Evolutionary conservation across 371 early-diverging fungal species (phyloP).

Genomic region (Apophysomyces sp.): DNA sequence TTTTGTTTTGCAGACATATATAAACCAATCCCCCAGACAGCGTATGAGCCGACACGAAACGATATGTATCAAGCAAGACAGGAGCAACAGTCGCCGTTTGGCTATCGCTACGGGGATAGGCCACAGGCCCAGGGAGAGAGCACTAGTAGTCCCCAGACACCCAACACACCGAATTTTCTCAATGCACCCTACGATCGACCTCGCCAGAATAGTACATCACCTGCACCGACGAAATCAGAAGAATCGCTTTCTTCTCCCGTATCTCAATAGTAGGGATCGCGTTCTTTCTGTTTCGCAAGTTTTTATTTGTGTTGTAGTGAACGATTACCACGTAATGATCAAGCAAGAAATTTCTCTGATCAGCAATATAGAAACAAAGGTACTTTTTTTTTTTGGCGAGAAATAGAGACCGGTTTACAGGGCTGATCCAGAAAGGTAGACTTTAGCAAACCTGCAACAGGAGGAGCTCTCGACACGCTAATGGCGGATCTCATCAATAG

Average conservation of each 20-base stretch:
- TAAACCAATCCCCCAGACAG: neutral
- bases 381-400: too few species aligned
- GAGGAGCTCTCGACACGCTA: constrained; percentile 22
- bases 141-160: constrained; percentile 7
- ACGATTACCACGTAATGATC: neutral
- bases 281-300: neutral
- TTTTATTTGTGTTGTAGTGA: neutral
- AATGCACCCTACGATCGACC: constrained; percentile 17
- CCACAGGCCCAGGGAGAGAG: neutral
- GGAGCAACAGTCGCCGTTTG: neutral
- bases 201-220: constrained; percentile 40
- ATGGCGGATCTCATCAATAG: constrained; percentile 28
- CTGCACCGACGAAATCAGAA: constrained; percentile 21
- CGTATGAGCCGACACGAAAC: neutral
- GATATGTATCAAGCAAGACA: neutral
- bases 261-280: neutral
- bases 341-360: neutral
- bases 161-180: constrained; percentile 13
- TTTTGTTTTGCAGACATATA: constrained; percentile 9
- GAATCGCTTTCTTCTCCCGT: neutral
- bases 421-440: neutral
- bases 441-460: neutral
- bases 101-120: neutral
- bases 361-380: neutral
- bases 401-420: too few species aligned